phyloP scores from a whole-genome alignment of 495 filamentous ascomycete genomes.

The Glonium stellatum region DNA sequence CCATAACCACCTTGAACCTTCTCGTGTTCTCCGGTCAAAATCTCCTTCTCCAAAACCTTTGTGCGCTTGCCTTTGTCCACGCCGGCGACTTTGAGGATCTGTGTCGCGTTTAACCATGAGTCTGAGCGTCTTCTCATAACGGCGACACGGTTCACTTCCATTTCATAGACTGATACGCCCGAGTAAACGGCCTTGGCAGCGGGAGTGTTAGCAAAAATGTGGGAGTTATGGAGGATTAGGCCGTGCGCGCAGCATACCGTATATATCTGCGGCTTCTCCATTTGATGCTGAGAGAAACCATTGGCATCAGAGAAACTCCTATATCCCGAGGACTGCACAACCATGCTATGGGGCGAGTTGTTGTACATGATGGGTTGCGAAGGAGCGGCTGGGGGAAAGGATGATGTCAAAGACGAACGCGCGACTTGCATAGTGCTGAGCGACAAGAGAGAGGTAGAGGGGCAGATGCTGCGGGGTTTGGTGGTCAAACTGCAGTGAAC shows the following conservation, averaged over 20 bases:
- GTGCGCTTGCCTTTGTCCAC: constrained; percentile 95
- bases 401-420: constrained; percentile 21
- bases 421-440: constrained; percentile 29
- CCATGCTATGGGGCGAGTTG: constrained; percentile 20
- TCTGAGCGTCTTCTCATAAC: constrained; percentile 85
- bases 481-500: background rate
- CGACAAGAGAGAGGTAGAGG: background rate
- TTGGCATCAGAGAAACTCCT: constrained; percentile 44
- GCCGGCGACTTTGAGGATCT: constrained; percentile 73
- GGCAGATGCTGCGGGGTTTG: background rate
- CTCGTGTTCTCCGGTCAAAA: constrained; percentile 89
- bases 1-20: constrained; percentile 98
- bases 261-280: constrained; percentile 68
- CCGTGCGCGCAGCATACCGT: constrained; percentile 47
- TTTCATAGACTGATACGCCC: constrained; percentile 90
- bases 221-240: background rate
- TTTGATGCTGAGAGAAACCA: constrained; percentile 44
- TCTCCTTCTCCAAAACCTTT: constrained; percentile 96
- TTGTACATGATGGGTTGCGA: constrained; percentile 26
- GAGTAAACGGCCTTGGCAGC: constrained; percentile 78
- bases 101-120: constrained; percentile 42
- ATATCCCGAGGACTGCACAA: constrained; percentile 18
- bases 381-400: constrained; percentile 22
- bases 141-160: constrained; percentile 84
- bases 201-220: constrained; percentile 11